A percentile compares a stretch with the other conserved stretches of the same genome.
phyloP scores from a whole-genome alignment of 208 protist species.

The Leishmania tropica region DNA sequence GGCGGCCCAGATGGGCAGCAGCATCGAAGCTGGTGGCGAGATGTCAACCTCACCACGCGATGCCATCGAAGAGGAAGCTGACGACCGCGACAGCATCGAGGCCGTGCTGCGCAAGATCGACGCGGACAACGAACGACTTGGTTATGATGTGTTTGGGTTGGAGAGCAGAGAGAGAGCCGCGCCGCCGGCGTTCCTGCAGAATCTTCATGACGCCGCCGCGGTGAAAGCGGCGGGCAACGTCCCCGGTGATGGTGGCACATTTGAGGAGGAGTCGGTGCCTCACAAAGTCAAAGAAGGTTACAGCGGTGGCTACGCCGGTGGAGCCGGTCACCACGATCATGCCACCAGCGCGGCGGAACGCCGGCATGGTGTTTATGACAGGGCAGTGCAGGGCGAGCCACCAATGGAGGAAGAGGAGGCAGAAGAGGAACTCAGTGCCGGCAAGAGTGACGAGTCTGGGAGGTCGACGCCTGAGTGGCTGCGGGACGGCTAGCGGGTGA shows the following conservation, averaged over 20 bases:
- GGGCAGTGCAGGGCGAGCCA: not conserved
- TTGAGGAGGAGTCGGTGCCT: not conserved
- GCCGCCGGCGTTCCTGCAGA: not conserved
- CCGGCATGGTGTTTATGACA: slow-evolving; percentile 2
- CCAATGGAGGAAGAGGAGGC: slow-evolving; percentile 7
- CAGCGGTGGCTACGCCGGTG: not conserved
- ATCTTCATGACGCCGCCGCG: not conserved
- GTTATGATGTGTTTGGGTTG: slow-evolving; percentile 9
- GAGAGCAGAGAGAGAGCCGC: not conserved
- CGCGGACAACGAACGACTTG: slow-evolving; percentile 25
- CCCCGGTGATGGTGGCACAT: not conserved
- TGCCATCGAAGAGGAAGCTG: not conserved
- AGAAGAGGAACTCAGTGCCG: slow-evolving; percentile 25
- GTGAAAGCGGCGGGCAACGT: not conserved
- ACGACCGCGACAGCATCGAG: slow-evolving; percentile 15
- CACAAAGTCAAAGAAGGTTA: not conserved
- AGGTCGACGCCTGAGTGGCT: slow-evolving; percentile 49
- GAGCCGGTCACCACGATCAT: not conserved
- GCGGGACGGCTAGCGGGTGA: slow-evolving; percentile 11
- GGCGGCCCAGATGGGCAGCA: not conserved
- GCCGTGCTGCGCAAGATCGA: slow-evolving; percentile 33
- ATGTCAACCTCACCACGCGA: not conserved
- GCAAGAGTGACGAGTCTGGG: slow-evolving; percentile 23
- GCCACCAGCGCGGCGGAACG: not conserved
- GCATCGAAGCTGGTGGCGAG: not conserved